These are phyloP conservation scores for Quercus rubra DNA, from an alignment of 306 rosid genomes.

Conservation along the genomic window DNA sequence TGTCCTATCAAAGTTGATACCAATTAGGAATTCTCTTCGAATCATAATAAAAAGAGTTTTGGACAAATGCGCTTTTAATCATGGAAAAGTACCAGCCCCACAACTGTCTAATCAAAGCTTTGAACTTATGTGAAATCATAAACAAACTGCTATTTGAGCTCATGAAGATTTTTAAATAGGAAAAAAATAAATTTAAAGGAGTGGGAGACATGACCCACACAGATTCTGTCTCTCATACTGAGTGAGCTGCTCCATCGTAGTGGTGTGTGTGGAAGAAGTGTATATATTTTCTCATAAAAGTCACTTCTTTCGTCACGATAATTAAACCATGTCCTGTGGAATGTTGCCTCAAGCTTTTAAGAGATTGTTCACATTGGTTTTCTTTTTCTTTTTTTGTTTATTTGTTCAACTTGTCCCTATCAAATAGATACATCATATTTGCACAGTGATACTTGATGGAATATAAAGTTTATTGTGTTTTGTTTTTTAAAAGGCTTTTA, in stretches of 20 bases:
- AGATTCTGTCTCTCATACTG: slow-evolving; percentile 36
- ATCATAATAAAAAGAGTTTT: slow-evolving; percentile 21
- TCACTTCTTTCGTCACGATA: slow-evolving; percentile 16
- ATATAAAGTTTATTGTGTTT: slow-evolving; percentile 30
- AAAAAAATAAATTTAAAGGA: slow-evolving; percentile 4
- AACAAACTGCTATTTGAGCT: slow-evolving; percentile 5
- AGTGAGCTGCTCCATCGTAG: slow-evolving; percentile 24
- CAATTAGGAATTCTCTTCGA: slow-evolving; percentile 22
- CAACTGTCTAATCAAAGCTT: slow-evolving; percentile 47
- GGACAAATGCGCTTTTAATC: slow-evolving; percentile 39
- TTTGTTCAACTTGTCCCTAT: slow-evolving; percentile 27
- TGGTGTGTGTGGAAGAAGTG: slow-evolving; percentile 33
- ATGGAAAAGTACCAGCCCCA: slow-evolving; percentile 44
- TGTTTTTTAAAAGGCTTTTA: slow-evolving; percentile 30
- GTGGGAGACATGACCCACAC: slow-evolving; percentile 46
- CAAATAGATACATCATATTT: slow-evolving; percentile 38
- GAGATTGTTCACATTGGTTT: slow-evolving; percentile 11
- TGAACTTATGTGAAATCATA: slow-evolving; percentile 15
- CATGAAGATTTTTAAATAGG: not conserved
- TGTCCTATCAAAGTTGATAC: too few species aligned
- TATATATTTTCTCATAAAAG: slow-evolving; percentile 15
- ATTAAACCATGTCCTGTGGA: slow-evolving; percentile 11
- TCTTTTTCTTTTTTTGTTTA: not conserved
- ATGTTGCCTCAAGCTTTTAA: not conserved
- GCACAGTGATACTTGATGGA: slow-evolving; percentile 44